Evolutionary conservation across 2,329 filamentous ascomycete genomes (phyloP).

Genomic region (Juglanconis sp.): DNA sequence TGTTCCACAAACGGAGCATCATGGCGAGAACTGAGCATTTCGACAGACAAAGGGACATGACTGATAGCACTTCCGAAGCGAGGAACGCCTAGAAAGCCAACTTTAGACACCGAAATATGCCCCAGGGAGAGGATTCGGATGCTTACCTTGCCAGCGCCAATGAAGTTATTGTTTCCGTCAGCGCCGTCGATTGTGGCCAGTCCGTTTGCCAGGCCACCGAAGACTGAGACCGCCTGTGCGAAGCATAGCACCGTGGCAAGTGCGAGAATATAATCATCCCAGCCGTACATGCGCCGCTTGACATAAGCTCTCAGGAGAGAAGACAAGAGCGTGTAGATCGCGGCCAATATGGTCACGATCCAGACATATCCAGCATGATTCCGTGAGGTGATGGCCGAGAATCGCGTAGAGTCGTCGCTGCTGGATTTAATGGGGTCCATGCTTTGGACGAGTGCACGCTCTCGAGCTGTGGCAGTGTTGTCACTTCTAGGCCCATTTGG

Average conservation of each 20-base stretch:
- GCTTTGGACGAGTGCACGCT: no score
- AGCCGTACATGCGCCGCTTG: constrained; percentile 1
- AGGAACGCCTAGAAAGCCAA: background rate
- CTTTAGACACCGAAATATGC: no score
- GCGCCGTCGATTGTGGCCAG: background rate
- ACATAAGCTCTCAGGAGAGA: background rate
- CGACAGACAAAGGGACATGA: background rate
- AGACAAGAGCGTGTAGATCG: constrained; percentile 1
- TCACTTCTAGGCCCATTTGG: no score
- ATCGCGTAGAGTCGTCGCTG: no score
- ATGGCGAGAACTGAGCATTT: constrained; percentile 7
- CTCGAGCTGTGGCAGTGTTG: no score
- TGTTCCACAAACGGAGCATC: background rate
- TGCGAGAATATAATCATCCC: constrained; percentile 5
- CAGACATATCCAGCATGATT: constrained; percentile 9
- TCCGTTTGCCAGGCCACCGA: background rate
- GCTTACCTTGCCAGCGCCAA: background rate
- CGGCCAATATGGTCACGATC: constrained; percentile 5
- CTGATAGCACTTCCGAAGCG: background rate
- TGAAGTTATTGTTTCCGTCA: background rate
- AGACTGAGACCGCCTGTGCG: background rate
- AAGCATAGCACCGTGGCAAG: constrained; percentile 6
- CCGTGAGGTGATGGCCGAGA: no score
- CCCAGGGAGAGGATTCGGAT: no score
- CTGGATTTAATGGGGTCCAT: no score